Percentiles rank a stretch among this genome's conserved stretches.
Conservation (phyloP, 2,329 filamentous ascomycete species). For the Penicillium sp. region DNA sequence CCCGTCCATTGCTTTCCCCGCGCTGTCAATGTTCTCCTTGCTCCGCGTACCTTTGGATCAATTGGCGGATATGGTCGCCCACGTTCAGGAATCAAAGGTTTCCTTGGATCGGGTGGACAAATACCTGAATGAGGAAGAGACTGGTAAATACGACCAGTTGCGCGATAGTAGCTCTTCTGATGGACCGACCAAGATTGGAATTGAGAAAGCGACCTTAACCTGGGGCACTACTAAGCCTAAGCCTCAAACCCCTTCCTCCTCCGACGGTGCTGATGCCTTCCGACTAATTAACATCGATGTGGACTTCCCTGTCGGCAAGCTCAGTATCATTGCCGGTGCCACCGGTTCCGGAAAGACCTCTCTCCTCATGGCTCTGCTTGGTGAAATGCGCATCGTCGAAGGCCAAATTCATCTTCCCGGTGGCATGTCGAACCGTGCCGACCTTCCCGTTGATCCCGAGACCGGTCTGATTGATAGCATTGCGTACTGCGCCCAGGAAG, state of each 20-base stretch:
- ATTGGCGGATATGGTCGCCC: constrained; percentile 96
- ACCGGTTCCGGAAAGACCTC: constrained; percentile 97
- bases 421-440: constrained; percentile 76
- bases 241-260: constrained; percentile 60
- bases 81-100: constrained; percentile 96
- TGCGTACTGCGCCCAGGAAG: constrained; percentile 94
- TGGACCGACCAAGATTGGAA: constrained; percentile 77
- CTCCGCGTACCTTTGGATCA: constrained; percentile 93
- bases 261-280: constrained; percentile 74
- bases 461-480: constrained; percentile 89
- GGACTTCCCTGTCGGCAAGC: constrained; percentile 79
- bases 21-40: constrained; percentile 92
- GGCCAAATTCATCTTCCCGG: constrained; percentile 86
- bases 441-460: constrained; percentile 77
- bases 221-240: constrained; percentile 71
- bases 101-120: constrained; percentile 96
- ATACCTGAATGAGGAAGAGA: constrained; percentile 91
- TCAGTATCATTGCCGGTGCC: constrained; percentile 91
- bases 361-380: constrained; percentile 90
- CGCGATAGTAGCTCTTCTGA: constrained; percentile 71
- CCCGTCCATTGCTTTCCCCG: constrained; percentile 93
- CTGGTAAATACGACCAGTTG: constrained; percentile 90
- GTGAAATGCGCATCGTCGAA: constrained; percentile 87
- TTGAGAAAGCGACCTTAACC: constrained; percentile 81
- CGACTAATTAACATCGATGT: constrained; percentile 81